These are phyloP conservation scores for Sutorius australiensis DNA, from an alignment of 768 basidiomycete species.

Conservation along the genomic window DNA sequence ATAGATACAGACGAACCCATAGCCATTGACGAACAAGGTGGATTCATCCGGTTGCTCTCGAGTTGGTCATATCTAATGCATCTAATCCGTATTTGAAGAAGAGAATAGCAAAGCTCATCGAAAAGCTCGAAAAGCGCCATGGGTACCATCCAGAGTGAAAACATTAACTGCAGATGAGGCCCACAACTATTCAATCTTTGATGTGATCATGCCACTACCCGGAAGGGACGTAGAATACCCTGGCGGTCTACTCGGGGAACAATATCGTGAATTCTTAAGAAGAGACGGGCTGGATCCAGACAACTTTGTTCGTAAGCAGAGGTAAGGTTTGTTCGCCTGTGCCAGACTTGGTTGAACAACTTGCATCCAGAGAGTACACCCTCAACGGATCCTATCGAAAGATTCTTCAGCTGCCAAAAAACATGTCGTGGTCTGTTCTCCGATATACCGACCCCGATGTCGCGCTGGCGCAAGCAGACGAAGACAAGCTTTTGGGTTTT, in stretches of 20 bases:
- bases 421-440: conserved; percentile 77
- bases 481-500: conserved; percentile 83
- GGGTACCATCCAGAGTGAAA: conserved; percentile 68
- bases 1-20: conserved; percentile 30
- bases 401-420: conserved; percentile 80
- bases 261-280: conserved; percentile 75
- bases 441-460: conserved; percentile 93
- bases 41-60: conserved; percentile 11
- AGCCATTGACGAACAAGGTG: conserved; percentile 33
- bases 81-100: conserved; percentile 19
- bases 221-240: conserved; percentile 94
- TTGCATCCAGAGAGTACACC: conserved; percentile 71
- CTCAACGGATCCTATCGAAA: conserved; percentile 91
- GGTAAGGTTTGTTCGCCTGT: conserved; percentile 42
- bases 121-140: conserved; percentile 38
- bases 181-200: conserved; percentile 81
- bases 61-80: conserved; percentile 3
- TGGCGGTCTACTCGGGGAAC: conserved; percentile 79
- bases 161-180: conserved; percentile 75
- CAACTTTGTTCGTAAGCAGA: conserved; percentile 87
- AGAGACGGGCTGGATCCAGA: conserved; percentile 89
- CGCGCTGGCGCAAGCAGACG: conserved; percentile 89
- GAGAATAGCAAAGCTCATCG: conserved; percentile 14
- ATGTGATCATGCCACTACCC: conserved; percentile 96
- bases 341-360: conserved; percentile 6